Conservation (phyloP, 352 stramenopile species). For the Peronospora tabacina region DNA sequence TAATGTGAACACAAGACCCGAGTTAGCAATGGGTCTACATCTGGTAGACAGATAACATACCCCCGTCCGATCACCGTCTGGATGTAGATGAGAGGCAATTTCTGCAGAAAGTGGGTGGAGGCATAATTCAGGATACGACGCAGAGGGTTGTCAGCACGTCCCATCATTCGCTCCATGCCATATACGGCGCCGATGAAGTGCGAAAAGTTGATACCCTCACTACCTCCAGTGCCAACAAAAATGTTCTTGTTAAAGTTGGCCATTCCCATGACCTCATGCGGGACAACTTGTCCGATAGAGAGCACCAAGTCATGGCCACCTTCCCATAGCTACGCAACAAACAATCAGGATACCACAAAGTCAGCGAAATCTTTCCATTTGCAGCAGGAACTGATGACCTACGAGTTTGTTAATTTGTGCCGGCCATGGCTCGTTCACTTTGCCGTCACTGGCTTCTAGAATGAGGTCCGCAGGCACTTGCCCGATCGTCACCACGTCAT, state of each 20-base stretch:
- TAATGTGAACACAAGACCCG: slow-evolving; percentile 2
- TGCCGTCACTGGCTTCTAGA: slow-evolving; percentile 87
- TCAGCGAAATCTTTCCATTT: neutral
- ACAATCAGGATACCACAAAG: neutral
- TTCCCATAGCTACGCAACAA: slow-evolving; percentile 72
- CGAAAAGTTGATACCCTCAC: slow-evolving; percentile 95
- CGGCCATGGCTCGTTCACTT: slow-evolving; percentile 93
- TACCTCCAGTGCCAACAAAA: slow-evolving; percentile 91
- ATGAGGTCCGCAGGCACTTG: slow-evolving; percentile 91
- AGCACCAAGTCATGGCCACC: slow-evolving; percentile 90
- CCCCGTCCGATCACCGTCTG: slow-evolving; percentile 91
- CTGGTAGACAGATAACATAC: slow-evolving; percentile 11
- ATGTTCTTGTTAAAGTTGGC: slow-evolving; percentile 99
- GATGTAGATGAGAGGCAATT: slow-evolving; percentile 92
- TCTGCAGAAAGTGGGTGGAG: slow-evolving; percentile 85
- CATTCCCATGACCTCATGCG: slow-evolving; percentile 97
- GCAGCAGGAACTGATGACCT: slow-evolving; percentile 8
- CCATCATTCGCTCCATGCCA: slow-evolving; percentile 98
- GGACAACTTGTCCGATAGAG: slow-evolving; percentile 95
- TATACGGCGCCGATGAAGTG: slow-evolving; percentile 97
- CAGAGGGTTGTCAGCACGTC: slow-evolving; percentile 91
- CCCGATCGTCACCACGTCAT: slow-evolving; percentile 95
- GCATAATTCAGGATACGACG: slow-evolving; percentile 94
- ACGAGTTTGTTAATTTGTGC: slow-evolving; percentile 95
- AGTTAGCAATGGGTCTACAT: slow-evolving; percentile 3